These are phyloP conservation scores for Epichloe elymi DNA, from an alignment of 2,329 filamentous ascomycete genomes.

Conservation along the genomic window DNA sequence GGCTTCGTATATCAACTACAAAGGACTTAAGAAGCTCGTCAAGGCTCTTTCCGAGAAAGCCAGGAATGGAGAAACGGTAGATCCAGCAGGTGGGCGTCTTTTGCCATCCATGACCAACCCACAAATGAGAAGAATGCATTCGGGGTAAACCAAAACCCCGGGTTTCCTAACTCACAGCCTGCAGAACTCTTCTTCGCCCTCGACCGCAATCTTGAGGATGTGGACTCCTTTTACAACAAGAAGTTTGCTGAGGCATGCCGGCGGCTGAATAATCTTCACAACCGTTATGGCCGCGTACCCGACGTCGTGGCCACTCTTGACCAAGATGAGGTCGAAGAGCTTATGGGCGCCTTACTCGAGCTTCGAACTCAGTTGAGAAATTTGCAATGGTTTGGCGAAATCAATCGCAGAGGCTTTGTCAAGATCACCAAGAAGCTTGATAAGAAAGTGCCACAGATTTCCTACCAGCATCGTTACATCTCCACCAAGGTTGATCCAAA, in stretches of 20 bases:
- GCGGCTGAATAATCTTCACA: constrained; percentile 72
- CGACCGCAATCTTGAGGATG: constrained; percentile 93
- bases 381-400: constrained; percentile 93
- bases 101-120: constrained; percentile 11
- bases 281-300: constrained; percentile 66
- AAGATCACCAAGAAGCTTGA: constrained; percentile 99
- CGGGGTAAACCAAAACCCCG: constrained; percentile 12
- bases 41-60: constrained; percentile 58
- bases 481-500: constrained; percentile 81
- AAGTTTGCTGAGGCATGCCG: constrained; percentile 78
- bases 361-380: constrained; percentile 78
- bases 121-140: constrained; percentile 8
- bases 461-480: constrained; percentile 75
- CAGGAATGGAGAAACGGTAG: constrained; percentile 60
- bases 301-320: constrained; percentile 63
- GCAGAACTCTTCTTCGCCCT: constrained; percentile 93
- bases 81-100: constrained; percentile 69
- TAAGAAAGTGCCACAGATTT: constrained; percentile 71
- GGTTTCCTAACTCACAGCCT: constrained; percentile 19
- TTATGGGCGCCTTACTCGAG: constrained; percentile 82
- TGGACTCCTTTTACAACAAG: constrained; percentile 94
- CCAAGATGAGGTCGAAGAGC: constrained; percentile 78
- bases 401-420: constrained; percentile 86
- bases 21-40: constrained; percentile 87
- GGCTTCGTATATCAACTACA: constrained; percentile 76